Conservation (phyloP, 306 rosid genomes). For the Prunus mongolica region DNA sequence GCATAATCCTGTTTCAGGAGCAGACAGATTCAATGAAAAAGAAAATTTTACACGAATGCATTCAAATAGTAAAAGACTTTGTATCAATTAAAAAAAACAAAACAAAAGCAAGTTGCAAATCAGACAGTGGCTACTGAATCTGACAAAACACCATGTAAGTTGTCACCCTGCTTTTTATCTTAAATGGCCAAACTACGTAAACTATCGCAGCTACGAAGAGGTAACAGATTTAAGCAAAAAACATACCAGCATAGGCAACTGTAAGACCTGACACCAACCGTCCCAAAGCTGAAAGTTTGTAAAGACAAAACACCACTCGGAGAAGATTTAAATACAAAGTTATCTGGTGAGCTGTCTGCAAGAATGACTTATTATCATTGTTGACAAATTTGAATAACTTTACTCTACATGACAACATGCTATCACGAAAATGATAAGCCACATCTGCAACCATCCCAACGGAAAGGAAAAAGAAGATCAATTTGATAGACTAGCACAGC, state of each 20-base stretch:
- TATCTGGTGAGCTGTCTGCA: slow-evolving; percentile 2
- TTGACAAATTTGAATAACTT: too few relatives aligned
- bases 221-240: slow-evolving; percentile 4
- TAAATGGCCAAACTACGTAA: background rate
- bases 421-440: background rate
- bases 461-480: background rate
- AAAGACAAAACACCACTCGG: slow-evolving; percentile 69
- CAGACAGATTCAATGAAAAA: background rate
- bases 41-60: background rate
- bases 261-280: slow-evolving; percentile 75
- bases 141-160: background rate
- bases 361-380: too few relatives aligned
- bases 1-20: slow-evolving; percentile 61
- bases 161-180: background rate
- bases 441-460: background rate
- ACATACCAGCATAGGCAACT: slow-evolving; percentile 81
- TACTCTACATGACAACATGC: too few relatives aligned
- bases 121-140: background rate
- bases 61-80: background rate
- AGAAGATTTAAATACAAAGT: slow-evolving; percentile 2
- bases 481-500: background rate
- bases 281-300: slow-evolving; percentile 64
- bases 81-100: background rate
- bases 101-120: background rate
- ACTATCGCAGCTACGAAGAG: background rate